These are phyloP conservation scores for Stygiomarasmius scandens DNA, from an alignment of 1,284 basidiomycete species.

Conservation along the genomic window DNA sequence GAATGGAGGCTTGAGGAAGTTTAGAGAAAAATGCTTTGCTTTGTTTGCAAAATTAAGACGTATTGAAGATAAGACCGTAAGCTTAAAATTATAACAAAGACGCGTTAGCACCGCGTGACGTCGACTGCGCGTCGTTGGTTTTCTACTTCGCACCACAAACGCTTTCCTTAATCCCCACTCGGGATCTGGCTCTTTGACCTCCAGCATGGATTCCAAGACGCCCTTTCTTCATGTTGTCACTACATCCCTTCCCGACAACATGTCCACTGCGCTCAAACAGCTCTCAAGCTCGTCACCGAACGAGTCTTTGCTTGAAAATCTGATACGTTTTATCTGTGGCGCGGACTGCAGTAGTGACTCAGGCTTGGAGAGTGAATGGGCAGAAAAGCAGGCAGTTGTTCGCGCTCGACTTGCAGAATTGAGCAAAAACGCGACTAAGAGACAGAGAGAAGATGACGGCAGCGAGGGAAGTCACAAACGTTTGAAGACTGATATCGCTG, in stretches of 20 bases:
- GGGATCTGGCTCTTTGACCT: neutral
- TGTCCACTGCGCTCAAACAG: slow-evolving; percentile 3
- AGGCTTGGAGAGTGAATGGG: slow-evolving; percentile 8
- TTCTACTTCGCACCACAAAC: too few species aligned
- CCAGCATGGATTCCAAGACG: slow-evolving; percentile 7
- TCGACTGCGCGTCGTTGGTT: too few species aligned
- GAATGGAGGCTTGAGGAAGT: too few species aligned
- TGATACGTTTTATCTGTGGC: slow-evolving; percentile 32
- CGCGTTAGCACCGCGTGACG: too few species aligned
- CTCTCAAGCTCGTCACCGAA: neutral
- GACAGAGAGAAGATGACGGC: slow-evolving; percentile 15
- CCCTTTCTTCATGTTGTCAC: slow-evolving; percentile 12
- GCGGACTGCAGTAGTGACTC: slow-evolving; percentile 17
- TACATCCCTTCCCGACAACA: slow-evolving; percentile 1
- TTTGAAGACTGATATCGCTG: slow-evolving; percentile 13
- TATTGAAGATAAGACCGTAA: too few species aligned
- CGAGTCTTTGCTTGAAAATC: slow-evolving; percentile 24
- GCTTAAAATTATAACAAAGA: too few species aligned
- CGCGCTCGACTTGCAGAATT: slow-evolving; percentile 18
- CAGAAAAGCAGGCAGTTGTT: slow-evolving; percentile 18
- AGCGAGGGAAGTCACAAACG: slow-evolving; percentile 20
- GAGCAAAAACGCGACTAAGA: slow-evolving; percentile 19
- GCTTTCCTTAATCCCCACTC: neutral
- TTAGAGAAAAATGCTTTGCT: too few species aligned
- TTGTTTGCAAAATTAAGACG: too few species aligned